Evolutionary conservation across 2,329 filamentous ascomycete species (phyloP).

Genomic region (Escovopsis sp.): DNA sequence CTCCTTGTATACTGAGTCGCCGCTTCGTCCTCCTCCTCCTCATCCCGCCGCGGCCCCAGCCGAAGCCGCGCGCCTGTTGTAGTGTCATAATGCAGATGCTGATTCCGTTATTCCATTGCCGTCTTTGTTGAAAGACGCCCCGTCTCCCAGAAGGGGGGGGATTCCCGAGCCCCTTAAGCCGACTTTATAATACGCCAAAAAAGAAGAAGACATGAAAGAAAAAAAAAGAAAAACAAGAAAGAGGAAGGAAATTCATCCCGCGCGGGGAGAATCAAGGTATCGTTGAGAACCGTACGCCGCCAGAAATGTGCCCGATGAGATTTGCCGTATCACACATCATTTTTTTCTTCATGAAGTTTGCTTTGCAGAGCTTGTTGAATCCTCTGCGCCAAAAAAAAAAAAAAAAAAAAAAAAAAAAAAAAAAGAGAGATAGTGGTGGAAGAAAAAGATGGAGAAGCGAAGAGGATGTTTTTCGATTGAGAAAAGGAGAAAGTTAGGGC

Average conservation of each 20-base stretch:
- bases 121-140: slow-evolving; percentile 36
- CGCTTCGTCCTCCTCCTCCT: slow-evolving; percentile 1
- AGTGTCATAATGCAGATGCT: slow-evolving; percentile 25
- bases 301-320: slow-evolving; percentile 20
- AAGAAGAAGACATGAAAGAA: slow-evolving; percentile 5
- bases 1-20: background rate
- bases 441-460: no score
- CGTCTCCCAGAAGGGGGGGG: slow-evolving; percentile 21
- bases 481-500: background rate
- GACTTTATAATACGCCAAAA: slow-evolving; percentile 17
- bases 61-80: no score
- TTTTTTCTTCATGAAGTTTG: slow-evolving; percentile 11
- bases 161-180: slow-evolving; percentile 11
- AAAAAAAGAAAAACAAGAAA: no score
- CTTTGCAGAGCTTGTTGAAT: slow-evolving; percentile 26
- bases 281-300: slow-evolving; percentile 34
- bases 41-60: no score
- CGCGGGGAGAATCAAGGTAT: slow-evolving; percentile 22
- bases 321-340: slow-evolving; percentile 24
- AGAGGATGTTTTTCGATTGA: no score
- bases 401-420: no score
- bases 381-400: slow-evolving; percentile 13
- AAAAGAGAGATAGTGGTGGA: no score
- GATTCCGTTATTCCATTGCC: slow-evolving; percentile 13
- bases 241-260: no score